phyloP scores from a whole-genome alignment of 179 eudicot genomes.

The Patellifolia procumbens region DNA sequence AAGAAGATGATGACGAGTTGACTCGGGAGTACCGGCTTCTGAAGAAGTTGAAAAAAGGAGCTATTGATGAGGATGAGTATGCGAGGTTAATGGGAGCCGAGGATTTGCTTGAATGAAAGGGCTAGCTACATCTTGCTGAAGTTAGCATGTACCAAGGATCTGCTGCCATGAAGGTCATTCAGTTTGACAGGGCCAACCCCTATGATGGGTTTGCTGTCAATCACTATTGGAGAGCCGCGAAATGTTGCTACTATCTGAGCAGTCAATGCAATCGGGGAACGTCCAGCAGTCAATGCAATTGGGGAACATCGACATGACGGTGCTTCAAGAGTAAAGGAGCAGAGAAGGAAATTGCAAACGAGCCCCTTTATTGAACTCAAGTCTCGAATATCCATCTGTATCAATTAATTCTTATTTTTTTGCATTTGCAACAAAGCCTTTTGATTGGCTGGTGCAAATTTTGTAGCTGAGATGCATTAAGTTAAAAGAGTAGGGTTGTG shows the following conservation, averaged over 20 bases:
- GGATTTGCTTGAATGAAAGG: constrained; percentile 44
- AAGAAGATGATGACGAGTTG: constrained; percentile 80
- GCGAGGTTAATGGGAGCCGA: constrained; percentile 78
- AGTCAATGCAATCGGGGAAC: not conserved
- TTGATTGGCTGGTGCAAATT: not conserved
- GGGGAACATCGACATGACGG: not conserved
- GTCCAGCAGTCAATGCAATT: no score
- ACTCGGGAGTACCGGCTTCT: constrained; percentile 65
- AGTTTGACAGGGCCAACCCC: not conserved
- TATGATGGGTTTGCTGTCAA: not conserved
- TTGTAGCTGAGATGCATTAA: not conserved
- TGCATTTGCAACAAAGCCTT: not conserved
- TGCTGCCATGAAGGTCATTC: not conserved
- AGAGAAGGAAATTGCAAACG: not conserved
- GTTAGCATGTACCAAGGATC: not conserved
- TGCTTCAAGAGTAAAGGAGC: not conserved
- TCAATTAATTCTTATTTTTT: not conserved
- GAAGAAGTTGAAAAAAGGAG: constrained; percentile 80
- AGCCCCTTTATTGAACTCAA: not conserved
- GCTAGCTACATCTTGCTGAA: not conserved
- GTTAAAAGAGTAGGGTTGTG: not conserved
- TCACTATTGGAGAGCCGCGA: no score
- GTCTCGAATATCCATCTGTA: not conserved
- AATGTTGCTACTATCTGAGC: not conserved
- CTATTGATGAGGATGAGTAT: constrained; percentile 68